Percentiles rank a stretch among this genome's conserved stretches.
These are phyloP conservation scores for Arbutus unedo DNA, from an alignment of 148 eudicot species.

Conservation along the genomic window DNA sequence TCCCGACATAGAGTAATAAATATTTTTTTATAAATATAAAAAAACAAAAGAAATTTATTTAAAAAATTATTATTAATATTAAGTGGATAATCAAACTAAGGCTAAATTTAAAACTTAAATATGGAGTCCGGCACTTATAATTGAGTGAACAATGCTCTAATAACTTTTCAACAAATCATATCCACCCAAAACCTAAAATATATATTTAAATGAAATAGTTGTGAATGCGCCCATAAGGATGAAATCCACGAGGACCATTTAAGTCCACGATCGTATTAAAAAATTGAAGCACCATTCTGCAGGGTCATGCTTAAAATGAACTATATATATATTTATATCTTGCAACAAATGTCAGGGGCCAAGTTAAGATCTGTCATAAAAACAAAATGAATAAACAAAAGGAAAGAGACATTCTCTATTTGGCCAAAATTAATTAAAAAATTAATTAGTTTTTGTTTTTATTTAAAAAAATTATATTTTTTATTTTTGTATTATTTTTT, in stretches of 20 bases:
- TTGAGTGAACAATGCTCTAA: neutral
- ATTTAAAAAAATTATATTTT: too few relatives aligned
- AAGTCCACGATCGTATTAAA: neutral
- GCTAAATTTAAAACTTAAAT: too few relatives aligned
- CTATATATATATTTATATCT: neutral
- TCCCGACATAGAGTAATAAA: too few relatives aligned
- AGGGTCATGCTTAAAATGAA: neutral
- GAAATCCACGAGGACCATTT: neutral
- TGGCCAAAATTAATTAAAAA: too few relatives aligned
- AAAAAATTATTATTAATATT: too few relatives aligned
- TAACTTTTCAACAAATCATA: neutral
- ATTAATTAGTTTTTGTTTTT: too few relatives aligned
- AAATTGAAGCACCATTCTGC: neutral
- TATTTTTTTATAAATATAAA: too few relatives aligned
- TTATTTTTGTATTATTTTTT: too few relatives aligned
- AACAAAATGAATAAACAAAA: neutral
- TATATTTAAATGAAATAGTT: neutral
- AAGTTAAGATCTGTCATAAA: neutral
- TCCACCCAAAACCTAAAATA: neutral
- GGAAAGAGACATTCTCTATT: neutral
- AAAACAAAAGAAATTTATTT: too few relatives aligned
- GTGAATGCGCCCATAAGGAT: neutral
- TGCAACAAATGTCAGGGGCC: neutral
- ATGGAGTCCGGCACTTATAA: neutral
- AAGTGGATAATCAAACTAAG: too few relatives aligned